phyloP scores from a whole-genome alignment of 2,329 filamentous ascomycete genomes.

The Myriosclerotinia curreyana region DNA sequence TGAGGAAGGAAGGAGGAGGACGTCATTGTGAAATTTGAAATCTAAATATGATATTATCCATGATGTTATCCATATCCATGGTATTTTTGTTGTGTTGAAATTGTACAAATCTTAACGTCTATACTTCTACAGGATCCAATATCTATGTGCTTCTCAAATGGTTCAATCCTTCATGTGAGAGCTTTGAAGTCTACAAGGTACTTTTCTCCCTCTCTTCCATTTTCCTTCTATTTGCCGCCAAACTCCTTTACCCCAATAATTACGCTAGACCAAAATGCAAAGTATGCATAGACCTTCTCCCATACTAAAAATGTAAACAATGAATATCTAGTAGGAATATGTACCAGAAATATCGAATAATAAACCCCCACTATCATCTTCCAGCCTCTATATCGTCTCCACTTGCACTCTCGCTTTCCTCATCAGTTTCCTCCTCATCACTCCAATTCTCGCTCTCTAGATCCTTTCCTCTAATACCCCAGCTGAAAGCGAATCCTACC shows the following conservation, averaged over 20 bases:
- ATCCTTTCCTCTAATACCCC: conserved; percentile 66
- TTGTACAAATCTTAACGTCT: too few species aligned
- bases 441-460: conserved; percentile 52
- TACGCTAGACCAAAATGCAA: background rate
- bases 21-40: too few species aligned
- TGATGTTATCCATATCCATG: too few species aligned
- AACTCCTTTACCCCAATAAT: conserved; percentile 4
- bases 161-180: background rate
- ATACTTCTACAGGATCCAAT: too few species aligned
- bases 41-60: too few species aligned
- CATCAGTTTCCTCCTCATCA: conserved; percentile 31
- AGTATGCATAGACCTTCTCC: too few species aligned
- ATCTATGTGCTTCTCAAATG: too few species aligned
- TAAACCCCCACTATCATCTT: background rate
- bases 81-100: too few species aligned
- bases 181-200: background rate
- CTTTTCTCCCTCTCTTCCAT: background rate
- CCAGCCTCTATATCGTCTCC: background rate
- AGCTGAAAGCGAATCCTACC: conserved; percentile 73
- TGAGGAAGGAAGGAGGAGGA: too few species aligned
- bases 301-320: background rate
- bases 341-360: background rate
- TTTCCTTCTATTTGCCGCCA: background rate
- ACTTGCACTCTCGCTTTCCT: conserved; percentile 25
- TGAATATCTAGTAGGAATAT: background rate